Conservation (phyloP, 2,329 filamentous ascomycete genomes). For the Pezicula carpinea region DNA sequence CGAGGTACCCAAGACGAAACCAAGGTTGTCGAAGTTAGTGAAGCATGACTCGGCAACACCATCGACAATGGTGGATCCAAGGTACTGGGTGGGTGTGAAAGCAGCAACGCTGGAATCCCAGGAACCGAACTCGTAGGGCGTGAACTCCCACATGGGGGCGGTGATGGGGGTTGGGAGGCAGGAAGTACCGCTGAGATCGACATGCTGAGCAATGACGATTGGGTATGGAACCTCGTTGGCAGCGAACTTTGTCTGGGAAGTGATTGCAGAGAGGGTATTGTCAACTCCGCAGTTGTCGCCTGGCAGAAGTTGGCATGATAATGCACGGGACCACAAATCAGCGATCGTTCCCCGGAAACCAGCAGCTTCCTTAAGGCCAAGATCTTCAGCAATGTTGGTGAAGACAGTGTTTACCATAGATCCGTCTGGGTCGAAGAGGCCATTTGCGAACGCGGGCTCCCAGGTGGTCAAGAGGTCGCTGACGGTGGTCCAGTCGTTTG, state of each 20-base stretch:
- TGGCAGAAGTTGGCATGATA: conserved; percentile 8
- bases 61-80: conserved; percentile 34
- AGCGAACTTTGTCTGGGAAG: conserved; percentile 8
- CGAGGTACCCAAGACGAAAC: conserved; percentile 39
- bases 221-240: conserved; percentile 12
- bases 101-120: conserved; percentile 38
- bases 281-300: conserved; percentile 6
- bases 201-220: conserved; percentile 15
- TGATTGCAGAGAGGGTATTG: conserved; percentile 5
- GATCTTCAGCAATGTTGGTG: conserved; percentile 5
- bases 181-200: conserved; percentile 9
- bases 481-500: conserved; percentile 10
- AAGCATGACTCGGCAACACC: conserved; percentile 36
- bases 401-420: conserved; percentile 13
- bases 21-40: conserved; percentile 40
- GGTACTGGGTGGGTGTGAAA: conserved; percentile 33
- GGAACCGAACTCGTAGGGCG: conserved; percentile 40
- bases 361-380: conserved; percentile 23
- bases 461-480: conserved; percentile 8
- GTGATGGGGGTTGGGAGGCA: conserved; percentile 14
- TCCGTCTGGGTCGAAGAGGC: conserved; percentile 8
- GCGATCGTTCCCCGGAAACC: conserved; percentile 14
- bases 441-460: conserved; percentile 8
- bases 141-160: conserved; percentile 38
- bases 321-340: conserved; percentile 10